Conservation (phyloP, 257 asterid species). For the Plectranthus barbatus region DNA sequence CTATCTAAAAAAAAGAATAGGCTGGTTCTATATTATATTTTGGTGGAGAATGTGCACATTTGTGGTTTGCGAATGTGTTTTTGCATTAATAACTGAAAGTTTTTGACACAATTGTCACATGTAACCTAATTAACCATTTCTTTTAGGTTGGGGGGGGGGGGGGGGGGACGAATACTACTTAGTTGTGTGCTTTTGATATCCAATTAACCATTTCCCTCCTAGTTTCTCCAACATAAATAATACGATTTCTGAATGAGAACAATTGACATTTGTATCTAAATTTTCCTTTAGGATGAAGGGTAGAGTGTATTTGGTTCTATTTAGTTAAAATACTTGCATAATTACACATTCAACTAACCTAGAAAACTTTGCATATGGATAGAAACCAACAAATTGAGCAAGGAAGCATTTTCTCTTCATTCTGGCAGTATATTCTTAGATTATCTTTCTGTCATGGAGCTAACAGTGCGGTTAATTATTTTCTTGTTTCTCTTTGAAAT, state of each 20-base stretch:
- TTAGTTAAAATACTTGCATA: background rate
- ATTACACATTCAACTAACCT: background rate
- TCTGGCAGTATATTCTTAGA: background rate
- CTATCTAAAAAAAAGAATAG: too few relatives aligned
- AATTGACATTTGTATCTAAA: background rate
- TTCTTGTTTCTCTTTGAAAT: background rate
- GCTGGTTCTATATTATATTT: too few relatives aligned
- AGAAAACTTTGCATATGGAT: background rate
- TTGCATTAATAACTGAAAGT: too few relatives aligned
- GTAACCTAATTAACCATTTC: too few relatives aligned
- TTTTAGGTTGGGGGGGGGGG: too few relatives aligned
- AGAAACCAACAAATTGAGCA: background rate
- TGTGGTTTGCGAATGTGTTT: too few relatives aligned
- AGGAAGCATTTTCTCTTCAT: background rate
- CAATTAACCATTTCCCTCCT: background rate
- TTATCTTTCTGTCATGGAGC: background rate
- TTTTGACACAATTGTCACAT: too few relatives aligned
- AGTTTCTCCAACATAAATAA: background rate
- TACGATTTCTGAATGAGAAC: background rate
- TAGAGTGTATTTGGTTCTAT: background rate
- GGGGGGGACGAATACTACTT: too few relatives aligned
- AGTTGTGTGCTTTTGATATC: background rate
- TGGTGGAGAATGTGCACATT: too few relatives aligned
- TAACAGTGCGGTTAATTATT: background rate
- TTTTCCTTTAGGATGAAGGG: background rate